Conservation (phyloP, 2,329 filamentous ascomycete genomes). For the Epichloe festucae region DNA sequence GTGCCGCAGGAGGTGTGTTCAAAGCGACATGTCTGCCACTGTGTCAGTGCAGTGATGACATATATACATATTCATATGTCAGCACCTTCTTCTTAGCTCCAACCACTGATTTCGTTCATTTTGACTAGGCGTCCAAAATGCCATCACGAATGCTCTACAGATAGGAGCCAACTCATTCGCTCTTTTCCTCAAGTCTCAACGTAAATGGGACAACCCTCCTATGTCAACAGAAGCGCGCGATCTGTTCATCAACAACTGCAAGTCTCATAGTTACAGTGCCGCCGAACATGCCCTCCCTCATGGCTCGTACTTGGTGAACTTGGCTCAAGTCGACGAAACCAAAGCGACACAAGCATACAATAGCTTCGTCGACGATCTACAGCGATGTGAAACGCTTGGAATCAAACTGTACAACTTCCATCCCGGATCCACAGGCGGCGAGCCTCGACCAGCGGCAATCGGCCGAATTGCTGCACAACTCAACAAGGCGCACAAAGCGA, state of each 20-base stretch:
- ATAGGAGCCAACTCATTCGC: conserved; percentile 91
- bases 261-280: conserved; percentile 57
- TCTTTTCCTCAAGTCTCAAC: conserved; percentile 88
- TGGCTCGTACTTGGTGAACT: conserved; percentile 91
- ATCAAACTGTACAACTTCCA: conserved; percentile 98
- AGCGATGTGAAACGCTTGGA: conserved; percentile 71
- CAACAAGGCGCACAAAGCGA: conserved; percentile 69
- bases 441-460: conserved; percentile 55
- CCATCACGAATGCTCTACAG: conserved; percentile 61
- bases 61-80: not conserved
- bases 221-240: conserved; percentile 54
- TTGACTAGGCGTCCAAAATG: conserved; percentile 67
- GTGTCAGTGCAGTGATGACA: not conserved
- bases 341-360: conserved; percentile 79
- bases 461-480: conserved; percentile 68
- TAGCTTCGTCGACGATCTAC: conserved; percentile 77
- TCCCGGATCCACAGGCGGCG: conserved; percentile 68
- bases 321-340: conserved; percentile 67
- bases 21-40: no score
- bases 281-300: conserved; percentile 72
- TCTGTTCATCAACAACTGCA: conserved; percentile 57
- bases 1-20: conserved; percentile 63
- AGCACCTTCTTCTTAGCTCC: not conserved
- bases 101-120: no score
- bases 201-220: conserved; percentile 82